These are phyloP conservation scores for Teunomyces stri DNA, from an alignment of 805 yeast genomes.

Conservation along the genomic window DNA sequence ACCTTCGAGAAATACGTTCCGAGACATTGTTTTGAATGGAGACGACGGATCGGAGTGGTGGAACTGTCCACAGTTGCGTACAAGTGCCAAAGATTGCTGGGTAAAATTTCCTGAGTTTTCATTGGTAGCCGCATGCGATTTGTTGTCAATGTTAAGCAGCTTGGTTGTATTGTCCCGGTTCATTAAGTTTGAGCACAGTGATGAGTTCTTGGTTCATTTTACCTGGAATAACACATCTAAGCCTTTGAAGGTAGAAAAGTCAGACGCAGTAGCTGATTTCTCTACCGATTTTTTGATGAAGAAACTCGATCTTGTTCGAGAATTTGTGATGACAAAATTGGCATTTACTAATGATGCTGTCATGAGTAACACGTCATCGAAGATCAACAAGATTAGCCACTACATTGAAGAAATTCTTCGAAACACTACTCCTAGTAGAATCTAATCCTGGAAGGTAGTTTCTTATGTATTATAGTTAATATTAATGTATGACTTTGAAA, in stretches of 20 bases:
- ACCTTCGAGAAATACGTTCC: not conserved
- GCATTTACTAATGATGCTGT: conserved; percentile 7
- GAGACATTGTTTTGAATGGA: not conserved
- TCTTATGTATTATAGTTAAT: not conserved
- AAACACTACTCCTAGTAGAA: conserved; percentile 1
- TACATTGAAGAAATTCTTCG: conserved; percentile 16
- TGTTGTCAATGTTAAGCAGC: conserved; percentile 17
- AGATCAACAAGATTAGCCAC: conserved; percentile 17
- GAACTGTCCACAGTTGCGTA: conserved; percentile 8
- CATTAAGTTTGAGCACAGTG: conserved; percentile 7
- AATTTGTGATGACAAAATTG: conserved; percentile 13
- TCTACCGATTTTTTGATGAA: conserved; percentile 5
- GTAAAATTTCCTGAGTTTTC: conserved; percentile 17
- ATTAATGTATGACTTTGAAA: not conserved
- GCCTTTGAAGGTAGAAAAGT: conserved; percentile 5
- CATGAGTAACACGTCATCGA: conserved; percentile 13
- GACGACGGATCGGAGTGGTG: conserved; percentile 24
- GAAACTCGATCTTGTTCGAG: conserved; percentile 9
- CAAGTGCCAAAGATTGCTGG: conserved; percentile 15
- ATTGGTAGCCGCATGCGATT: conserved; percentile 13
- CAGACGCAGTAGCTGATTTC: not conserved
- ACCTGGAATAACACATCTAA: conserved; percentile 3
- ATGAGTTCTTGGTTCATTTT: not conserved
- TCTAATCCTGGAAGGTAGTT: not conserved
- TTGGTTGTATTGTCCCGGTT: conserved; percentile 16